Conservation (phyloP, 2,329 filamentous ascomycete genomes). For the Acrodontium crateriforme region DNA sequence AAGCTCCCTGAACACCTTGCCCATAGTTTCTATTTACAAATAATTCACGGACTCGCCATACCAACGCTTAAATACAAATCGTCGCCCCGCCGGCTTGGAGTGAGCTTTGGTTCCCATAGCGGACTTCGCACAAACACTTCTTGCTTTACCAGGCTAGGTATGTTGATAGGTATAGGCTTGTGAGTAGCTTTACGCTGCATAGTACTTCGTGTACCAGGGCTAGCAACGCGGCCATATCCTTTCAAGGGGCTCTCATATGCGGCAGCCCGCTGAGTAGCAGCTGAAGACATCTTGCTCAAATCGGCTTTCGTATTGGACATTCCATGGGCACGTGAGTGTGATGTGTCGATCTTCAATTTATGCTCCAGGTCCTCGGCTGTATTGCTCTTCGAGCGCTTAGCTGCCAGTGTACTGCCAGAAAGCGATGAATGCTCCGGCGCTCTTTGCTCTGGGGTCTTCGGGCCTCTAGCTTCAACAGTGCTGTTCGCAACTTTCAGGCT, state of each 20-base stretch:
- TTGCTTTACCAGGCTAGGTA: no score
- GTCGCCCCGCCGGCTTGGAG: conserved; percentile 51
- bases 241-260: conserved; percentile 13
- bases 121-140: conserved; percentile 33
- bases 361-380: conserved; percentile 24
- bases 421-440: conserved; percentile 6
- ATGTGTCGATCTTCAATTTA: conserved; percentile 19
- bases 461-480: no score
- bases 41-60: conserved; percentile 16
- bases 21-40: no score
- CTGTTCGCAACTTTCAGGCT: no score
- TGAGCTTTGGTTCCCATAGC: conserved; percentile 50
- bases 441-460: conserved; percentile 6
- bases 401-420: conserved; percentile 21
- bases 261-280: conserved; percentile 1
- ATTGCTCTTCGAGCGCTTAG: conserved; percentile 23
- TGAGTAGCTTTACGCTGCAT: no score
- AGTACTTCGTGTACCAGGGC: no score
- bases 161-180: no score
- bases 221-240: conserved; percentile 18
- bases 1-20: no score
- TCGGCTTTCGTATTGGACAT: not conserved
- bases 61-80: conserved; percentile 42
- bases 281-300: not conserved
- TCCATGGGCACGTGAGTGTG: conserved; percentile 5